A percentile compares a stretch with the other conserved stretches of the same genome.
These are phyloP conservation scores for Exobasidium rhododendri DNA, from an alignment of 1,284 basidiomycete species.

Conservation along the genomic window DNA sequence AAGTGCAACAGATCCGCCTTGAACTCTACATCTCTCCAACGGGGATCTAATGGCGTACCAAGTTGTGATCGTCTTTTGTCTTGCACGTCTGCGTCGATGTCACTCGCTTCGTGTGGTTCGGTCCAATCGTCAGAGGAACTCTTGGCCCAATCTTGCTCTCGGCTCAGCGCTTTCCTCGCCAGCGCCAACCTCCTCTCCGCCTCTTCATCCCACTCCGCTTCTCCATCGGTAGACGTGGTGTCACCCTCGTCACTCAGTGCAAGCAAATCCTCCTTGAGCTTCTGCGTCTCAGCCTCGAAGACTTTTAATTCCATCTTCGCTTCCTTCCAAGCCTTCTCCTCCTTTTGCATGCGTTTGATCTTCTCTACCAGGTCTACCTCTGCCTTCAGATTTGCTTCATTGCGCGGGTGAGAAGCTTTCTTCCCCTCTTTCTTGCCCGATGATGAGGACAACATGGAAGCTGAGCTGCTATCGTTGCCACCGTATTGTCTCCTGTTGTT, in stretches of 20 bases:
- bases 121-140: neutral
- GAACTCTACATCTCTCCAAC: slow-evolving; percentile 12
- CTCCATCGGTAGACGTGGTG: neutral
- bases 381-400: neutral
- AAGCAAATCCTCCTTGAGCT: neutral
- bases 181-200: neutral
- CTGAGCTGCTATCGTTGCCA: too few relatives aligned
- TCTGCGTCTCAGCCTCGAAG: neutral
- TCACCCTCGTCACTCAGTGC: too few relatives aligned
- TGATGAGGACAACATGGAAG: too few relatives aligned
- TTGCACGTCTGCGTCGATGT: too few relatives aligned
- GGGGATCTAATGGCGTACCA: neutral
- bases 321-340: slow-evolving; percentile 4
- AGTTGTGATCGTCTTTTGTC: too few relatives aligned
- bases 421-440: too few relatives aligned
- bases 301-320: neutral
- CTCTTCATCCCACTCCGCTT: neutral
- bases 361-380: neutral
- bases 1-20: slow-evolving; percentile 6
- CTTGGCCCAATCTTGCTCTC: neutral
- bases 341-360: neutral
- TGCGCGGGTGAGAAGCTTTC: slow-evolving; percentile 4
- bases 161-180: neutral
- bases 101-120: too few relatives aligned
- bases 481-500: neutral